These are phyloP conservation scores for Canna indica DNA, from an alignment of 176 grass and related monocot species.

Conservation along the genomic window DNA sequence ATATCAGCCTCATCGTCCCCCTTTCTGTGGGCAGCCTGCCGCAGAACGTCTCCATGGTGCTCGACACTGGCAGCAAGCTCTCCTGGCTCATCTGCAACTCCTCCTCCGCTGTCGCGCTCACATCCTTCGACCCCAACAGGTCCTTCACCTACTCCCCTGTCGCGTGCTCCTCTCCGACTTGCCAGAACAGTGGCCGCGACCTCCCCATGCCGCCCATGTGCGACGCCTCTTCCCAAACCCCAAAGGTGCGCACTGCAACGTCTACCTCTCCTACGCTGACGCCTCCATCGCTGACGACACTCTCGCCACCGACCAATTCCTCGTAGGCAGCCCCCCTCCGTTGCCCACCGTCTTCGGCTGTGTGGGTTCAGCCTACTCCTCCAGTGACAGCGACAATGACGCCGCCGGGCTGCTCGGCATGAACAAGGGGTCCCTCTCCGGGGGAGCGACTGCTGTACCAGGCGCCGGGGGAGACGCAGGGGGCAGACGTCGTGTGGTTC, in stretches of 20 bases:
- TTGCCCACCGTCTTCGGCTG: conserved; percentile 58
- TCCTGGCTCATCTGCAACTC: not conserved
- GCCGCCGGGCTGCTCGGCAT: conserved; percentile 55
- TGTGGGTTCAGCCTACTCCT: conserved; percentile 42
- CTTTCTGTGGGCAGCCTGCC: conserved; percentile 48
- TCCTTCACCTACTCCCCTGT: conserved; percentile 41
- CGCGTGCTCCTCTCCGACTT: conserved; percentile 45
- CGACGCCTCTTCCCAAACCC: conserved; percentile 15
- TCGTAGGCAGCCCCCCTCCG: conserved; percentile 20
- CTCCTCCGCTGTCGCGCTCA: not conserved
- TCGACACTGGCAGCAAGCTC: conserved; percentile 73
- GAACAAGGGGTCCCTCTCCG: conserved; percentile 66
- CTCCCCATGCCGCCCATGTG: conserved; percentile 52
- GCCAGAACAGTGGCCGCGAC: conserved; percentile 41
- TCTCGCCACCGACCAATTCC: conserved; percentile 51
- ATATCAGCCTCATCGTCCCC: conserved; percentile 55
- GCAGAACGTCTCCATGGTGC: conserved; percentile 72
- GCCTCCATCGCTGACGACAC: conserved; percentile 47
- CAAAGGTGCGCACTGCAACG: conserved; percentile 34
- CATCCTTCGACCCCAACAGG: conserved; percentile 26
- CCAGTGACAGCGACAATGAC: conserved; percentile 10
- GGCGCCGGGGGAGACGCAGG: conserved; percentile 40
- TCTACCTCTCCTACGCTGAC: conserved; percentile 72
- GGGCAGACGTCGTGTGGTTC: conserved; percentile 61
- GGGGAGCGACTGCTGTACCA: conserved; percentile 58